A percentile compares a stretch with the other conserved stretches of the same genome.
Evolutionary conservation across 1,284 basidiomycete genomes (phyloP).

Genomic region (Pisolithus thermaeus): DNA sequence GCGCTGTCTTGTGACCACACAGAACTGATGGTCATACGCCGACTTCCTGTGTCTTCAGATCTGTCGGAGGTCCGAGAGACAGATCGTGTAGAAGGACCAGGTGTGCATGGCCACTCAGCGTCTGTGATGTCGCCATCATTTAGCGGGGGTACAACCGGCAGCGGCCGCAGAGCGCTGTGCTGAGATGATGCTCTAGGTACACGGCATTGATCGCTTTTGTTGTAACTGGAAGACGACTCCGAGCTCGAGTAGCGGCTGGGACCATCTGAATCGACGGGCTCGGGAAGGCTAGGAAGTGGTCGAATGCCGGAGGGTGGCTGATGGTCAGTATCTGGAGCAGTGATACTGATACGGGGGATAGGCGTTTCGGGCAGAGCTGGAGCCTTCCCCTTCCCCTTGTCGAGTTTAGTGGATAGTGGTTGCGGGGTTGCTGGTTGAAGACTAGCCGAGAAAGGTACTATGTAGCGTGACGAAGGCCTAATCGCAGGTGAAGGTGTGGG

Average conservation of each 20-base stretch:
- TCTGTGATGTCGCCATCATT: conserved; percentile 4
- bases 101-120: neutral
- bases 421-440: neutral
- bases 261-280: neutral
- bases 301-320: neutral
- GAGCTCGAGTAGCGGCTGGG: neutral
- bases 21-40: conserved; percentile 12
- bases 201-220: conserved; percentile 7
- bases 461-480: neutral
- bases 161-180: conserved; percentile 2
- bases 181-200: conserved; percentile 2
- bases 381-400: conserved; percentile 10
- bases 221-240: neutral
- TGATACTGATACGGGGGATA: conserved; percentile 2
- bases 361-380: neutral
- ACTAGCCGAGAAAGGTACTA: neutral
- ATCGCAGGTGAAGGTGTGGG: neutral
- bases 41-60: neutral
- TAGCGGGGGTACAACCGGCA: conserved; percentile 4
- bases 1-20: conserved; percentile 25
- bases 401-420: neutral
- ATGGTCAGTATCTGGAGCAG: neutral
- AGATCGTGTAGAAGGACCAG: neutral
- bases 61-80: neutral
- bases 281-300: conserved; percentile 6